phyloP scores from a whole-genome alignment of 495 filamentous ascomycete species.

The Aspergillus campestris region DNA sequence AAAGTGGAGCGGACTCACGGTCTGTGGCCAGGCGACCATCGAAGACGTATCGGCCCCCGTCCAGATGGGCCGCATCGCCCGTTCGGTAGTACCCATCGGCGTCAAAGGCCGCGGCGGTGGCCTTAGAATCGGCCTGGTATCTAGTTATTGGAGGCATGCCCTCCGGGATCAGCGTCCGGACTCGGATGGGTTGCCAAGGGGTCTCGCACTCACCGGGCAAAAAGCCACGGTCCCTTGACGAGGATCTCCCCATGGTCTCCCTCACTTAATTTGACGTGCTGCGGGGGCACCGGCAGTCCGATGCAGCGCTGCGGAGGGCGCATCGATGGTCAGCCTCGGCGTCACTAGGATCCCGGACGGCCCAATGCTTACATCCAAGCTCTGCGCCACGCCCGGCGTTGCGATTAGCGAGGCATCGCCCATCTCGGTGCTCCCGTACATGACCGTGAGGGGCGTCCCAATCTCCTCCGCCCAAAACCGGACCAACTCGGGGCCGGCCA shows the following conservation, averaged over 20 bases:
- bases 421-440: too few relatives aligned
- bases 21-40: conserved; percentile 6
- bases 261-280: conserved; percentile 2
- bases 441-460: too few relatives aligned
- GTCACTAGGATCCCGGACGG: background rate
- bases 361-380: background rate
- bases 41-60: conserved; percentile 1
- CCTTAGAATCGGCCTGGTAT: conserved; percentile 4
- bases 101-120: conserved; percentile 4
- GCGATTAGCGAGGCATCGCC: too few relatives aligned
- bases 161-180: background rate
- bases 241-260: conserved; percentile 4
- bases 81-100: conserved; percentile 7
- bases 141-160: background rate
- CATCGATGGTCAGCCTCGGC: background rate
- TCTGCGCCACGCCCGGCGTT: background rate
- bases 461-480: too few relatives aligned
- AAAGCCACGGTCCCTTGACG: background rate
- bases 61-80: conserved; percentile 6
- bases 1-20: background rate
- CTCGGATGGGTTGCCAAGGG: background rate
- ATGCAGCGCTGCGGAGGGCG: background rate
- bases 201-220: background rate
- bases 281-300: background rate
- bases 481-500: too few relatives aligned